phyloP scores from a whole-genome alignment of 1,284 basidiomycete genomes.

The Sporisorium graminicola region DNA sequence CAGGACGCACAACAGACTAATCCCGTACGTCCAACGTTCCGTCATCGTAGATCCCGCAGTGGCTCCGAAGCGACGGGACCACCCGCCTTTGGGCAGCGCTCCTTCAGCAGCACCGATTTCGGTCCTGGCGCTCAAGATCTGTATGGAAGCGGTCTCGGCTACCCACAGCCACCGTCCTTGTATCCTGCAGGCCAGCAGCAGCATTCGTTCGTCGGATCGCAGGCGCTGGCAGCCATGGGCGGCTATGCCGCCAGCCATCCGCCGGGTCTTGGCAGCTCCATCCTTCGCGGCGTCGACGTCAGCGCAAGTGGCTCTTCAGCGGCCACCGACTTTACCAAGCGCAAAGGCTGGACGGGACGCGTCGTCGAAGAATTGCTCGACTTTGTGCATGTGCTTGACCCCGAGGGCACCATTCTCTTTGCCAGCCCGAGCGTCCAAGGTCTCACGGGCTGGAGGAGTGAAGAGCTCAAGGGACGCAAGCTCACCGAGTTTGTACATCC shows the following conservation, averaged over 20 bases:
- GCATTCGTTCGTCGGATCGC: constrained; percentile 37
- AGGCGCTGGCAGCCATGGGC: constrained; percentile 34
- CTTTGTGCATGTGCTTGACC: constrained; percentile 63
- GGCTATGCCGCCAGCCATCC: constrained; percentile 58
- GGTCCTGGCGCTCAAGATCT: constrained; percentile 14
- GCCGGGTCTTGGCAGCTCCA: constrained; percentile 50
- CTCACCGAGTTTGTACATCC: constrained; percentile 59
- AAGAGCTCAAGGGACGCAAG: constrained; percentile 57
- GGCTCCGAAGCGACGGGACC: constrained; percentile 30
- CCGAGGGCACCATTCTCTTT: constrained; percentile 53
- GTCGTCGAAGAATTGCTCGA: constrained; percentile 64
- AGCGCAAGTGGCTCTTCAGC: constrained; percentile 51
- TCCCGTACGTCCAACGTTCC: constrained; percentile 37
- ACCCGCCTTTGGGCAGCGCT: constrained; percentile 27
- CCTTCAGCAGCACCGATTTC: constrained; percentile 34
- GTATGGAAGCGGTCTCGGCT: constrained; percentile 21
- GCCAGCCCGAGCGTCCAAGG: constrained; percentile 54
- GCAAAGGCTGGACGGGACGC: constrained; percentile 62
- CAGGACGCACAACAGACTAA: constrained; percentile 19
- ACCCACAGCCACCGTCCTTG: constrained; percentile 28
- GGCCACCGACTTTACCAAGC: constrained; percentile 62
- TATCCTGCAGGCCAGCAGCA: constrained; percentile 36
- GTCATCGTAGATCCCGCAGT: constrained; percentile 40
- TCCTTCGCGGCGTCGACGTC: constrained; percentile 51
- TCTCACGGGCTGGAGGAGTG: constrained; percentile 62